These are phyloP conservation scores for Arabidopsis suecica DNA, from an alignment of 345 rosid species.

Conservation along the genomic window DNA sequence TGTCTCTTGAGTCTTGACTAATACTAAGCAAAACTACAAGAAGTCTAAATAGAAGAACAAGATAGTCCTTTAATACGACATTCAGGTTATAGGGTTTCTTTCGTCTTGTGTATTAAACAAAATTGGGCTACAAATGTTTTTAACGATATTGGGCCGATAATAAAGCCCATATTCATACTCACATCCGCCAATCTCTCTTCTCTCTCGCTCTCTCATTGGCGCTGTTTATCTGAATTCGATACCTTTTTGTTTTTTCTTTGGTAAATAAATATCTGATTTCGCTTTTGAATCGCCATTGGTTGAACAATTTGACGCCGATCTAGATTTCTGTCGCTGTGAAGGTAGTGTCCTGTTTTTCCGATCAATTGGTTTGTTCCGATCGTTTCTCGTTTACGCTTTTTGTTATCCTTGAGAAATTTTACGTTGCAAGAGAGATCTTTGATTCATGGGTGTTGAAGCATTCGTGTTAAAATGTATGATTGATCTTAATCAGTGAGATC, in stretches of 20 bases:
- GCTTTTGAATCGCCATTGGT: constrained; percentile 34
- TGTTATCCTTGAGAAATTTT: not conserved
- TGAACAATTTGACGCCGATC: constrained; percentile 28
- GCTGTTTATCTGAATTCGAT: constrained; percentile 22
- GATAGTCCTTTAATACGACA: not conserved
- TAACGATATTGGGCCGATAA: not conserved
- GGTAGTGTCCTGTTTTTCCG: constrained; percentile 6
- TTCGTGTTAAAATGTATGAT: not conserved
- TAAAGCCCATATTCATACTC: constrained; percentile 2
- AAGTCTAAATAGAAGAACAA: not conserved
- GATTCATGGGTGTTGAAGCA: constrained; percentile 25
- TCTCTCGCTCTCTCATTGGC: constrained; percentile 25
- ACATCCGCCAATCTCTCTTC: not conserved
- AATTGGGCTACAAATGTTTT: not conserved
- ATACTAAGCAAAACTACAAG: not conserved
- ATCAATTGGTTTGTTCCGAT: not conserved
- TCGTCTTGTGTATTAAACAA: not conserved
- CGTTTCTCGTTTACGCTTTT: not conserved
- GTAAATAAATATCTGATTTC: constrained; percentile 26
- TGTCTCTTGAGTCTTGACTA: not conserved
- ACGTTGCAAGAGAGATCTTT: not conserved
- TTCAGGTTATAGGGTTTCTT: not conserved
- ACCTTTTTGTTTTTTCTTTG: not conserved
- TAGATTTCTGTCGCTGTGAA: constrained; percentile 2
- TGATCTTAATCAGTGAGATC: constrained; percentile 29